Base-by-base conservation (phyloP, 2,329 filamentous ascomycete genomes). In the Alternaria brassicicola region DNA sequence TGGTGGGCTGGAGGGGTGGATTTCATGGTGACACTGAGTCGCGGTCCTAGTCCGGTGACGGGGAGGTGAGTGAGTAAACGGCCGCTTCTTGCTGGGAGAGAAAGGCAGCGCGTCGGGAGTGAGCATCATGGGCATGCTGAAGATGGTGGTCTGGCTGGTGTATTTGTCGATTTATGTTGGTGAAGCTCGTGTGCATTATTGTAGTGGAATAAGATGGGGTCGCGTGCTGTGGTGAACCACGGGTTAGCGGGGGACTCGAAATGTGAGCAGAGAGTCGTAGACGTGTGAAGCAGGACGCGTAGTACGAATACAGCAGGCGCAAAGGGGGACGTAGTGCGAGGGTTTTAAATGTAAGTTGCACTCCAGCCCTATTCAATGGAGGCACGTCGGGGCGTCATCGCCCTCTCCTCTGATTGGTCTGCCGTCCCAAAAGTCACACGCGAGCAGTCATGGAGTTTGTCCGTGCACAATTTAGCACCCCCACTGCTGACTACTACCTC, bases 21-120 rank as follows among this genome's bases (percentile, higher is more conserved):
- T 47, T 8, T 23, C 25, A 57, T 74, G 72, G 8, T 61, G 55
- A 51, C 71, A 74, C 31, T 48, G 62, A 23, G 57, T 68, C 21
- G 70, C 69, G 23, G 57, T 49, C 13, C 48, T 45, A 19, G 54
- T 43, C 25, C 36, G 42, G 59, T 70, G 69, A 36, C 63, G 36
- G 42, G 31, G 49, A 17, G 43, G 42, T 41, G 49, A 52, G 51
- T 26, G 46, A 19, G 36, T 31, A 33, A 54, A 38, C 12, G 51
- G 31, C 17, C 13, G 45, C 38, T 52, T 52, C 43, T 57, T 30
- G 55, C 26, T 19, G 19, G 28, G 42, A 31, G 41, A 25, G 10
- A 35, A 57, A 6, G 52, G 36, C 33, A 35, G 38, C 21, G 39
- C 25, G n/a, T 55, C 41, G 21, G 47, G 53, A n/a, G 48, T 39